Evolutionary conservation across 2,329 filamentous ascomycete species (phyloP), one percentile per base, ranked within the genome.

Genomic region (Penicillium sp.): DNA sequence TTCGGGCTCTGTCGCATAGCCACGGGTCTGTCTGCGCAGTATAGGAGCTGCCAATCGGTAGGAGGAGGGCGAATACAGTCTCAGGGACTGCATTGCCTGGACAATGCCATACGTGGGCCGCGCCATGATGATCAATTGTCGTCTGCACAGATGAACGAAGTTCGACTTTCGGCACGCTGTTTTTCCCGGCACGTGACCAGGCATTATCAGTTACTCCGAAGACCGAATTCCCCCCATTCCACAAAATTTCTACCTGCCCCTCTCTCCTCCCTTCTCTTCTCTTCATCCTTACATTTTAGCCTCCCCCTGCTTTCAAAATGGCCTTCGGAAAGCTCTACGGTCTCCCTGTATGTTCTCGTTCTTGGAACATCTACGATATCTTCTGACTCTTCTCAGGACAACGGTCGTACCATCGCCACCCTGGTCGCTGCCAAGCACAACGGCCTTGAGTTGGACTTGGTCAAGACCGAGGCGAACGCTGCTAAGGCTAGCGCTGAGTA

Each of bases 241-340:
- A 61, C 59, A 63, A 60, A 60, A 60, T 62, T 62, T 61, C 56
- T 47, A 18, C 38, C 39, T 56, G 59, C 61, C 61, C 61, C 61
- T 62, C 61, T 62, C 61, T 50, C 41, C 42, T 56, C 47, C 41
- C 54, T 54, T 45, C 43, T 46, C 48, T 36, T 52, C 44, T 29
- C 33, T 51, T 45, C 49, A 51, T 57, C 46, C 44, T 48, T 54
- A 49, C 53, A 56, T 61, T 51, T 57, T 51, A 21, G 18, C 7
- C 42, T 59, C 47, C 53, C 47, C 49, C 51, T 54, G 49, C 47
- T 55, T 58, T 68, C 81, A 90, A 84, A 76, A 95, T 95, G 88
- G 83, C 89, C 74, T 97, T 99, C 85, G 94, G 94, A 81, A 99
- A 95, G 83, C 85, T 99, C 73, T 97, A 94, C 85, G 89, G 88